A percentile compares a stretch with the other conserved stretches of the same genome.
phyloP scores from a whole-genome alignment of 495 filamentous ascomycete genomes.

The Jackrogersella multiformis region DNA sequence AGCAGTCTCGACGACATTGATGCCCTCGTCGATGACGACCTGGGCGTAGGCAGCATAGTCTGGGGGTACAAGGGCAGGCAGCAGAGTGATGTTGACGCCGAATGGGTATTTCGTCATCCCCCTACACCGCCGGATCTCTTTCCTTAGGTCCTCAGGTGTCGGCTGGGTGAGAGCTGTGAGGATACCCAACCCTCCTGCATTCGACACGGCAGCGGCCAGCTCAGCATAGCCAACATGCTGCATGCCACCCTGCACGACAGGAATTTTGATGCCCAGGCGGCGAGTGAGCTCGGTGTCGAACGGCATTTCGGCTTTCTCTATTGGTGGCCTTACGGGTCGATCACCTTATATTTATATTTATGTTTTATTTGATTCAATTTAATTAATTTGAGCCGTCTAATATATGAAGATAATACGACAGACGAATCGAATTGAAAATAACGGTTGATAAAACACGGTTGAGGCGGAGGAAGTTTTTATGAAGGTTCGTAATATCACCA shows the following conservation, averaged over 20 bases:
- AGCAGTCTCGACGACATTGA: conserved; percentile 95
- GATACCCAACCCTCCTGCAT: conserved; percentile 93
- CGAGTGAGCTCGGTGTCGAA: conserved; percentile 92
- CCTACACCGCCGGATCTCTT: conserved; percentile 88
- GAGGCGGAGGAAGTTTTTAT: too few relatives aligned
- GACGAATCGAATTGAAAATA: not conserved
- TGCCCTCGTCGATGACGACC: conserved; percentile 90
- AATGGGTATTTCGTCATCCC: conserved; percentile 89
- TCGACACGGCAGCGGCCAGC: conserved; percentile 90
- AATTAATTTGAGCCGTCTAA: not conserved
- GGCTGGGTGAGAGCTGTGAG: conserved; percentile 96
- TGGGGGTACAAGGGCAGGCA: conserved; percentile 87
- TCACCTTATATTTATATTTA: conserved; percentile 13
- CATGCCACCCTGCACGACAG: conserved; percentile 98
- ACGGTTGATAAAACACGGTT: not conserved
- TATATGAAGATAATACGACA: not conserved
- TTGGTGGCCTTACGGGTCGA: conserved; percentile 33
- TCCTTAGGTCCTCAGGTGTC: conserved; percentile 88
- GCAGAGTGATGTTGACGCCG: conserved; percentile 94
- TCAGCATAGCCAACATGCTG: conserved; percentile 82
- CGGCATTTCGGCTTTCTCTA: conserved; percentile 68
- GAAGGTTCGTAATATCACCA: too few relatives aligned
- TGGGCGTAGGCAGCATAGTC: conserved; percentile 93
- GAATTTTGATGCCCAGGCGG: conserved; percentile 89
- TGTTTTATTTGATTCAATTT: not conserved